phyloP scores from a whole-genome alignment of 139 green algal species.

The Gonium pectorale region DNA sequence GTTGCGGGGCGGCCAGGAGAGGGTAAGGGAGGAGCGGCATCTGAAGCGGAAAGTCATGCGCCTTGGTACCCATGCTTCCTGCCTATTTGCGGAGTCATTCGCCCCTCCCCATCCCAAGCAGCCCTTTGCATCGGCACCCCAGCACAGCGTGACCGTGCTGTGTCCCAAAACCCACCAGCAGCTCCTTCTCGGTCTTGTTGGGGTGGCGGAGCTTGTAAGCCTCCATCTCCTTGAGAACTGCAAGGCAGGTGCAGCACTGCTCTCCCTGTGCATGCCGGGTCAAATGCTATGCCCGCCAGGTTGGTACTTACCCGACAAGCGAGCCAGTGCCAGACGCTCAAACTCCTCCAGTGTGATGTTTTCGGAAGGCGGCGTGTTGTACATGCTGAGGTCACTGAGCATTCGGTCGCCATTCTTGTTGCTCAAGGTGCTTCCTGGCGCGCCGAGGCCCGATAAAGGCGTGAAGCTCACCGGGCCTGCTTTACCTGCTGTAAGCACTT shows the following conservation, averaged over 20 bases:
- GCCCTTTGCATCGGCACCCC: too few relatives aligned
- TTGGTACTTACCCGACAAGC: constrained; percentile 80
- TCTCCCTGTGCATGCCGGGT: too few relatives aligned
- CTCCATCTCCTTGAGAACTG: constrained; percentile 94
- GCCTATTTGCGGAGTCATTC: too few relatives aligned
- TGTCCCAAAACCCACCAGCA: constrained; percentile 56
- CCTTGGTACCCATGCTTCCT: too few relatives aligned
- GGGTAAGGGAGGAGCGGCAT: too few relatives aligned
- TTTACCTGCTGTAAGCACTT: not conserved
- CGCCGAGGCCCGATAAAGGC: not conserved
- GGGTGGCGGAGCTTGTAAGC: constrained; percentile 74
- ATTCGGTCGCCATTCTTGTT: constrained; percentile 29
- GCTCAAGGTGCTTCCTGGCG: not conserved
- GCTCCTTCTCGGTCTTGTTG: constrained; percentile 63
- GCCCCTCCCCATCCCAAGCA: too few relatives aligned
- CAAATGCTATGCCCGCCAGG: too few relatives aligned
- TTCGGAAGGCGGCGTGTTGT: constrained; percentile 71
- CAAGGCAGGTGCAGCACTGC: too few relatives aligned
- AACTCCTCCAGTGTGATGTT: constrained; percentile 95
- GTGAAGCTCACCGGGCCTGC: not conserved
- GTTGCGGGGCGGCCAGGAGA: too few relatives aligned
- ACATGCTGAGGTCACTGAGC: constrained; percentile 76
- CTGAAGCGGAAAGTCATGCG: too few relatives aligned
- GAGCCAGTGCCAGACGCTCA: constrained; percentile 90
- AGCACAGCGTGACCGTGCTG: too few relatives aligned